phyloP scores from a whole-genome alignment of 78 protist species.

The Diacronema lutheri region DNA sequence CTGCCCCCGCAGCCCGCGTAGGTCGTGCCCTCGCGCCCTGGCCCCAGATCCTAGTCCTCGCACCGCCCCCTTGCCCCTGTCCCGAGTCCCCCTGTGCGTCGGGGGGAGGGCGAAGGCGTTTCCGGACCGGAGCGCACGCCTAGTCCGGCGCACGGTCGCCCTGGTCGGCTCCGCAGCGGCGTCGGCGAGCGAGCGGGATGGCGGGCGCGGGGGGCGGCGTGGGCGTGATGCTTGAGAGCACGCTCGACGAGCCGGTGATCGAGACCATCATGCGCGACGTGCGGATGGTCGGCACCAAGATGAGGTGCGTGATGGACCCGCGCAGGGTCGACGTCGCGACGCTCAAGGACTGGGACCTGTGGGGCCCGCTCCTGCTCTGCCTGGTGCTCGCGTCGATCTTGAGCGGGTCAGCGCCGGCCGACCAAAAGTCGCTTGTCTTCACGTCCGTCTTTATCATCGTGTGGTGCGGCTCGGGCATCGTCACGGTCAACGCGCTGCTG shows the following conservation, averaged over 20 bases:
- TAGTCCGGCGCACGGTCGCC: too few relatives aligned
- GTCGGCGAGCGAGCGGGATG: too few relatives aligned
- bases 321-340: background rate
- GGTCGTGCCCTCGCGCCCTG: too few relatives aligned
- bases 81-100: too few relatives aligned
- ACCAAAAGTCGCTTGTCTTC: conserved; percentile 73
- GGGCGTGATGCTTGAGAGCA: background rate
- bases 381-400: conserved; percentile 60
- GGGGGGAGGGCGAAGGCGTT: too few relatives aligned
- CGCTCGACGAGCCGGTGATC: conserved; percentile 77
- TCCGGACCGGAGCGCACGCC: too few relatives aligned
- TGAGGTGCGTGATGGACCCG: conserved; percentile 65
- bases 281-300: conserved; percentile 51
- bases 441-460: conserved; percentile 83
- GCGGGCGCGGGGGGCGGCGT: too few relatives aligned
- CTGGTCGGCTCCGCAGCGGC: too few relatives aligned
- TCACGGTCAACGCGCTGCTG: conserved; percentile 82
- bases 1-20: too few relatives aligned
- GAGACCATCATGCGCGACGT: conserved; percentile 64
- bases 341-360: conserved; percentile 64
- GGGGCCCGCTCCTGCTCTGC: conserved; percentile 89
- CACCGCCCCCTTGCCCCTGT: too few relatives aligned
- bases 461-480: conserved; percentile 84
- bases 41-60: too few relatives aligned
- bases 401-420: conserved; percentile 18